A percentile compares a stretch with the other conserved stretches of the same genome.
These are phyloP conservation scores for Guillardia theta DNA, from an alignment of 78 protist species.

Conservation along the genomic window DNA sequence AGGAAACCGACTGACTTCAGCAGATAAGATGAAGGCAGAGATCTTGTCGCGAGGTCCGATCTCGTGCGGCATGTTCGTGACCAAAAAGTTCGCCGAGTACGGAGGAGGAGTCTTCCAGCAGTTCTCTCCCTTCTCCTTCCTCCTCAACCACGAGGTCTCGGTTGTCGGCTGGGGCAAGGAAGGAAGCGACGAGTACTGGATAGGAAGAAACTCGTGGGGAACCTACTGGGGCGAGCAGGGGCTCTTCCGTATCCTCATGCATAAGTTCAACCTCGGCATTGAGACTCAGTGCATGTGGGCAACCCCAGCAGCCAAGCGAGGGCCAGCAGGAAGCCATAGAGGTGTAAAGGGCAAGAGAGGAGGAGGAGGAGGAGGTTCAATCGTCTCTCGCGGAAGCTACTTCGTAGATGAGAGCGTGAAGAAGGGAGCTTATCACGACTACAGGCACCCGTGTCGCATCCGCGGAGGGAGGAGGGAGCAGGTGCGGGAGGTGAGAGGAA, in stretches of 20 bases:
- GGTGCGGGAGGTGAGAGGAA: neutral
- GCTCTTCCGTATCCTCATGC: neutral
- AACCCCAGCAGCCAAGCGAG: neutral
- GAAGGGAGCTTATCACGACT: neutral
- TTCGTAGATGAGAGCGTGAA: neutral
- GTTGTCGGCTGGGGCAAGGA: conserved; percentile 76
- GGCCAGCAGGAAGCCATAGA: neutral
- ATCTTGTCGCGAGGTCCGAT: conserved; percentile 69
- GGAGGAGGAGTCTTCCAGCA: conserved; percentile 47
- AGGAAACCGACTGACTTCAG: neutral
- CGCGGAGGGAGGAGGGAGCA: neutral
- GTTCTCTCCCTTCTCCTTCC: neutral
- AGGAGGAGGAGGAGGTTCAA: neutral
- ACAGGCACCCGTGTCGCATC: neutral
- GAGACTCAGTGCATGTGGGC: conserved; percentile 54
- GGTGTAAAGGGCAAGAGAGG: neutral
- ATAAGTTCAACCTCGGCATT: conserved; percentile 1
- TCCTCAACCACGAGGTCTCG: conserved; percentile 72
- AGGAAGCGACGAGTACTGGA: conserved; percentile 48
- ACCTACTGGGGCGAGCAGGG: neutral
- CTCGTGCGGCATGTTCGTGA: conserved; percentile 65
- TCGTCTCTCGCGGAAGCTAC: neutral
- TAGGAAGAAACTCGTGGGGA: conserved; percentile 55
- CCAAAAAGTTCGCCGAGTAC: conserved; percentile 49
- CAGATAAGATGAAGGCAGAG: conserved; percentile 59